Evolutionary conservation across 768 basidiomycete genomes (phyloP).

Genomic region (Fomitopsis pulvina): DNA sequence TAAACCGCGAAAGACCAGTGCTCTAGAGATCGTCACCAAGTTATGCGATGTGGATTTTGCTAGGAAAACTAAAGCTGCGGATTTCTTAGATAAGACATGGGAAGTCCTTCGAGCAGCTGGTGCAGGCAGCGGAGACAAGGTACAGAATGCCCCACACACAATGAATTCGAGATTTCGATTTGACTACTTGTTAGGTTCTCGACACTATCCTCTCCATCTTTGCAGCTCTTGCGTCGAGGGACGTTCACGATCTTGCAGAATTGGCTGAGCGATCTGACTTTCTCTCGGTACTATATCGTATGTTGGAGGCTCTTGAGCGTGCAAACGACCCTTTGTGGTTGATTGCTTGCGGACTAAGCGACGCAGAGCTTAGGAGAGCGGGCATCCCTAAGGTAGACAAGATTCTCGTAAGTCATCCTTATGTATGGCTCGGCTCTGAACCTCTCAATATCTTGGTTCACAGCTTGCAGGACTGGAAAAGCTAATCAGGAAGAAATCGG

Average conservation of each 20-base stretch:
- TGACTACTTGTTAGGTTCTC: constrained; percentile 39
- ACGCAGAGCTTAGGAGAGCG: constrained; percentile 40
- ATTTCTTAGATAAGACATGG: constrained; percentile 68
- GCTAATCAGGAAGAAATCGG: constrained; percentile 29
- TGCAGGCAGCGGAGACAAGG: constrained; percentile 56
- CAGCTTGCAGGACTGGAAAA: constrained; percentile 32
- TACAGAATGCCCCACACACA: no score
- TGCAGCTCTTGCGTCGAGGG: constrained; percentile 54
- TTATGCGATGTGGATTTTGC: constrained; percentile 68
- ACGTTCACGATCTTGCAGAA: constrained; percentile 47
- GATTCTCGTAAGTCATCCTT: constrained; percentile 35
- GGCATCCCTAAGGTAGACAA: constrained; percentile 57
- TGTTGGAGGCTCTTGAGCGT: constrained; percentile 16
- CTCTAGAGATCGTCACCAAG: constrained; percentile 69
- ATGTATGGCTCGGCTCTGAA: background rate
- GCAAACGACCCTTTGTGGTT: constrained; percentile 47
- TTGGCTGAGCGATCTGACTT: constrained; percentile 35
- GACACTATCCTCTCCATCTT: constrained; percentile 61
- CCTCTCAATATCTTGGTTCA: background rate
- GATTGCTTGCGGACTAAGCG: constrained; percentile 26
- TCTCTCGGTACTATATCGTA: constrained; percentile 18
- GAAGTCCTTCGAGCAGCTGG: constrained; percentile 53
- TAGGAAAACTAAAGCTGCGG: constrained; percentile 73
- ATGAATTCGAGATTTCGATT: no score
- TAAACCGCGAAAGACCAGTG: constrained; percentile 34